Evolutionary conservation across 192 early-diverging fungal species (phyloP).

Genomic region (Backusella sp.): DNA sequence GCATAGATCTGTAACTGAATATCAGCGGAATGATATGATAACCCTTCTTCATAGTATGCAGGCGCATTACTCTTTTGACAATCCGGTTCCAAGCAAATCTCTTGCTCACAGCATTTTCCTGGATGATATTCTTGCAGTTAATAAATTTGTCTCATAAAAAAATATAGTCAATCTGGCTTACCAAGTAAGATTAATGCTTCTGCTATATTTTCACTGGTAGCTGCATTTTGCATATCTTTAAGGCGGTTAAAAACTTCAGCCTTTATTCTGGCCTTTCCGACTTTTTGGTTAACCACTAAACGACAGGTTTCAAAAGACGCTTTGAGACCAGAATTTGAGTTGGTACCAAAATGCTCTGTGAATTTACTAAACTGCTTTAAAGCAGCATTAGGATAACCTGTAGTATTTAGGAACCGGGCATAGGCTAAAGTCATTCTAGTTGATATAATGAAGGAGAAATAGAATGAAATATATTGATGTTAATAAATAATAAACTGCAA

Average conservation of each 20-base stretch:
- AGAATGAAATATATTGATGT: background rate
- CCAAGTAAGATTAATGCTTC: background rate
- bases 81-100: background rate
- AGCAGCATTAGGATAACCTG: background rate
- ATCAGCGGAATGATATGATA: background rate
- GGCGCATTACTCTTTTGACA: background rate
- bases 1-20: background rate
- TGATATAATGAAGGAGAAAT: background rate
- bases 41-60: background rate
- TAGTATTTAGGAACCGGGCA: background rate
- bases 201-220: background rate
- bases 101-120: background rate
- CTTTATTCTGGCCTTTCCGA: background rate
- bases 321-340: background rate
- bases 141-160: background rate
- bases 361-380: background rate
- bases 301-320: background rate
- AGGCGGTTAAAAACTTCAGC: background rate
- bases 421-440: slow-evolving; percentile 2
- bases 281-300: background rate
- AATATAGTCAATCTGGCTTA: background rate
- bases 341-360: too few species aligned
- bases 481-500: background rate
- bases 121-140: background rate
- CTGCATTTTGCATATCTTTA: background rate